phyloP scores from a whole-genome alignment of 225 moss, liverwort and hornwort genomes.

The Lunularia cruciata region DNA sequence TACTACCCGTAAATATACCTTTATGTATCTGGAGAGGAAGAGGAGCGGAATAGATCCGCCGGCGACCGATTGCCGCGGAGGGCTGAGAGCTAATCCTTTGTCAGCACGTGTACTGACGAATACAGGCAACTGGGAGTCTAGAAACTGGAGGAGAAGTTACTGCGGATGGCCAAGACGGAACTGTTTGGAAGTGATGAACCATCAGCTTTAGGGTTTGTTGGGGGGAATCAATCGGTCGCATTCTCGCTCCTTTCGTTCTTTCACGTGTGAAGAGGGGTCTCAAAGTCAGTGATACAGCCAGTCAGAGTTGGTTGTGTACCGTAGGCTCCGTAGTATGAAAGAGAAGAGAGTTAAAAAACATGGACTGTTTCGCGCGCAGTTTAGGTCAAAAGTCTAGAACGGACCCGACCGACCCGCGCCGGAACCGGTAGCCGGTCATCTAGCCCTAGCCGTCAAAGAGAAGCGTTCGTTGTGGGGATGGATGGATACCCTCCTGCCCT shows the following conservation, averaged over 20 bases:
- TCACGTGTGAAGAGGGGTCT: too few species aligned
- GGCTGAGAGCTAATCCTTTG: background rate
- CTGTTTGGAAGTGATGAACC: background rate
- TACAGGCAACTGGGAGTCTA: background rate
- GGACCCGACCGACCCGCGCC: background rate
- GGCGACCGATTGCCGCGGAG: slow-evolving; percentile 12
- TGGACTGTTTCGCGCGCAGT: background rate
- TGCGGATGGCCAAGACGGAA: background rate
- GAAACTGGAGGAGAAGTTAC: background rate
- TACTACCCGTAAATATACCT: too few species aligned
- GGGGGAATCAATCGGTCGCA: background rate
- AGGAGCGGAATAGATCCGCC: background rate
- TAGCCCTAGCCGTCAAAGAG: slow-evolving; percentile 19
- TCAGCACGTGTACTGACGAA: background rate
- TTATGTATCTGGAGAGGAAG: too few species aligned
- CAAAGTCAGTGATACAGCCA: background rate
- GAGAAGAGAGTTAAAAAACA: background rate
- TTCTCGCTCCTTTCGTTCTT: background rate
- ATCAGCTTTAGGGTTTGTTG: background rate
- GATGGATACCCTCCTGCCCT: slow-evolving; percentile 1
- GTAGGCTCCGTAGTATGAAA: background rate
- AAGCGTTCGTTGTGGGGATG: too few species aligned
- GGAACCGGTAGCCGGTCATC: background rate
- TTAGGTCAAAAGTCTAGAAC: slow-evolving; percentile 3
- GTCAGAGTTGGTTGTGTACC: background rate